A percentile compares a stretch with the other conserved stretches of the same genome.
phyloP scores from a whole-genome alignment of 1,284 basidiomycete species.

The Grifola frondosa region DNA sequence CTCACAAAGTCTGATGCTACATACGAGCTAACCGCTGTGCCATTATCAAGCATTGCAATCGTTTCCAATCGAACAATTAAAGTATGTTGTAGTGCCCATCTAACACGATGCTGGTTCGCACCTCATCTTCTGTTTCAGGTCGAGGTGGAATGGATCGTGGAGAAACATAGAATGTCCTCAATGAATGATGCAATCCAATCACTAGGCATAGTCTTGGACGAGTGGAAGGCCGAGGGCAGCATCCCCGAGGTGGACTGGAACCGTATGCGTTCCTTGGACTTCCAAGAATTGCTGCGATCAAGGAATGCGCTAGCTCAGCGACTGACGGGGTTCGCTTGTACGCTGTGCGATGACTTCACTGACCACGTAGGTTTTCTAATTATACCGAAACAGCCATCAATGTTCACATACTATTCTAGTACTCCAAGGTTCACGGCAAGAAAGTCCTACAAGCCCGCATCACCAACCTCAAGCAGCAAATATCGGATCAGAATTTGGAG shows the following conservation, averaged over 20 bases:
- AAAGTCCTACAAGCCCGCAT: conserved; percentile 76
- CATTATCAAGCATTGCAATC: conserved; percentile 75
- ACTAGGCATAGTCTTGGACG: conserved; percentile 51
- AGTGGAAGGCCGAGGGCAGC: conserved; percentile 49
- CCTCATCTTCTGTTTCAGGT: conserved; percentile 44
- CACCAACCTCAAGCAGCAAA: conserved; percentile 70
- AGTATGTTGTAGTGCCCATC: conserved; percentile 37
- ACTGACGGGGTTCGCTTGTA: conserved; percentile 49
- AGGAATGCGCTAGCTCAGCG: conserved; percentile 54
- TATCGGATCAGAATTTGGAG: conserved; percentile 97
- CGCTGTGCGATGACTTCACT: conserved; percentile 63
- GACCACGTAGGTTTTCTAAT: conserved; percentile 58
- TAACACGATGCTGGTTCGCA: not conserved
- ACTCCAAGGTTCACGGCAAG: conserved; percentile 70
- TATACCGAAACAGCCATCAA: too few species aligned
- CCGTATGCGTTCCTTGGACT: conserved; percentile 83
- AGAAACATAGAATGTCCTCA: conserved; percentile 60
- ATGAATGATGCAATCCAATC: conserved; percentile 54
- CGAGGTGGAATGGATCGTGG: conserved; percentile 68
- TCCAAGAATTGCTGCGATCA: conserved; percentile 79
- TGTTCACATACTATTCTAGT: conserved; percentile 55
- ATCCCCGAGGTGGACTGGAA: conserved; percentile 86
- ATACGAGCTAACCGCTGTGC: conserved; percentile 73
- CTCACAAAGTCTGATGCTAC: conserved; percentile 52
- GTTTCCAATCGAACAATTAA: conserved; percentile 75